These are phyloP conservation scores for Solanum pinnatisectum DNA, from an alignment of 257 asterid genomes.

Conservation along the genomic window DNA sequence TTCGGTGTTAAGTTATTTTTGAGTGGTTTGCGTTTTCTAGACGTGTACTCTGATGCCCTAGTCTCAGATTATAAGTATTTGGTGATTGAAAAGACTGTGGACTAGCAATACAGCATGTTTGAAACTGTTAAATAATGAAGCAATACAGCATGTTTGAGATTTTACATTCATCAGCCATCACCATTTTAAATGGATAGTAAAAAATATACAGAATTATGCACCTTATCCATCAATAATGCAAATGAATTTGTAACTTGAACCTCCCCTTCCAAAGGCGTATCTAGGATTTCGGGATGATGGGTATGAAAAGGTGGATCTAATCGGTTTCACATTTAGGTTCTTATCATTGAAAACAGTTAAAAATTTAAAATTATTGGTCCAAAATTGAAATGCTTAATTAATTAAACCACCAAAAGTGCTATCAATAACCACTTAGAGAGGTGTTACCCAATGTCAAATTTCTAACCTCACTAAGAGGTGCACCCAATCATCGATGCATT, in stretches of 20 bases:
- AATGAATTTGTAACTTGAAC: background rate
- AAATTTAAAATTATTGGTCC: too few species aligned
- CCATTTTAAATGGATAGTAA: background rate
- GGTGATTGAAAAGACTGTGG: background rate
- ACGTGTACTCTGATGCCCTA: background rate
- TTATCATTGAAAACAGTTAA: too few species aligned
- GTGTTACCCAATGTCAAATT: too few species aligned
- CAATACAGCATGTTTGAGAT: background rate
- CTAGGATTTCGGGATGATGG: too few species aligned
- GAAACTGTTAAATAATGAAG: background rate
- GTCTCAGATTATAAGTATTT: too few species aligned
- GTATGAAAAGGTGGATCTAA: too few species aligned
- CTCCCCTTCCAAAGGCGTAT: background rate
- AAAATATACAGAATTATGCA: background rate
- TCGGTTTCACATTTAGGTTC: too few species aligned
- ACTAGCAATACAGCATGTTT: background rate
- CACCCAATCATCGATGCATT: too few species aligned
- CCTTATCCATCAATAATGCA: background rate
- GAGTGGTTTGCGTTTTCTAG: background rate
- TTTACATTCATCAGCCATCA: background rate
- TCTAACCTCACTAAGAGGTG: too few species aligned
- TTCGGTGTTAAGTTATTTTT: background rate
- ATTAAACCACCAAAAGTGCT: too few species aligned
- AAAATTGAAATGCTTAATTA: too few species aligned
- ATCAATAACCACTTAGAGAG: too few species aligned